phyloP scores from a whole-genome alignment of 768 basidiomycete genomes.

The Lactarius indigo region DNA sequence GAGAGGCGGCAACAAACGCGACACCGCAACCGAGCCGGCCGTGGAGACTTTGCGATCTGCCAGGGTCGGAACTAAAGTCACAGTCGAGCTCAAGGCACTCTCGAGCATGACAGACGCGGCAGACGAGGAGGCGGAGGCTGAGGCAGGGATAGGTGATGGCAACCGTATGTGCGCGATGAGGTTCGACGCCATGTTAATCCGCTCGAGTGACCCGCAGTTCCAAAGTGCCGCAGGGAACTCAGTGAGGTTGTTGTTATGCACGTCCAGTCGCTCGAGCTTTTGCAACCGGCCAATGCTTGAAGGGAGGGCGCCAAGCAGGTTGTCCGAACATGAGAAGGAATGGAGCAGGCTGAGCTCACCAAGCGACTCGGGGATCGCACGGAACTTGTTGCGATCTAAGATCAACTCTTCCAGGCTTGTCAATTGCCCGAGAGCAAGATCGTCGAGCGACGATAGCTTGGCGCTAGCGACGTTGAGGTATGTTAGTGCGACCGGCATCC shows the following conservation, averaged over 20 bases:
- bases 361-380: conserved; percentile 77
- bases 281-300: conserved; percentile 69
- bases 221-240: conserved; percentile 76
- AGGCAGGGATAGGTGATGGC: conserved; percentile 39
- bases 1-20: conserved; percentile 49
- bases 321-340: conserved; percentile 85
- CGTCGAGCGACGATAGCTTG: conserved; percentile 81
- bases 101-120: not conserved
- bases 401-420: conserved; percentile 65
- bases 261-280: conserved; percentile 73
- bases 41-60: conserved; percentile 46
- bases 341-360: conserved; percentile 70
- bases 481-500: conserved; percentile 56
- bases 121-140: conserved; percentile 22
- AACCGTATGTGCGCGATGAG: conserved; percentile 69
- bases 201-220: conserved; percentile 69
- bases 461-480: conserved; percentile 82
- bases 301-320: conserved; percentile 76
- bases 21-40: conserved; percentile 29
- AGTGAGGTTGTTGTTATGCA: conserved; percentile 85
- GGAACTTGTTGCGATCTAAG: conserved; percentile 85
- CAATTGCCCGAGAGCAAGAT: conserved; percentile 67
- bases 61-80: conserved; percentile 3
- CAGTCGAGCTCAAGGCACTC: conserved; percentile 19
- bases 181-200: conserved; percentile 89